These are phyloP conservation scores for Exophiala phaeomuriformis DNA, from an alignment of 2,329 filamentous ascomycete genomes.

Conservation along the genomic window DNA sequence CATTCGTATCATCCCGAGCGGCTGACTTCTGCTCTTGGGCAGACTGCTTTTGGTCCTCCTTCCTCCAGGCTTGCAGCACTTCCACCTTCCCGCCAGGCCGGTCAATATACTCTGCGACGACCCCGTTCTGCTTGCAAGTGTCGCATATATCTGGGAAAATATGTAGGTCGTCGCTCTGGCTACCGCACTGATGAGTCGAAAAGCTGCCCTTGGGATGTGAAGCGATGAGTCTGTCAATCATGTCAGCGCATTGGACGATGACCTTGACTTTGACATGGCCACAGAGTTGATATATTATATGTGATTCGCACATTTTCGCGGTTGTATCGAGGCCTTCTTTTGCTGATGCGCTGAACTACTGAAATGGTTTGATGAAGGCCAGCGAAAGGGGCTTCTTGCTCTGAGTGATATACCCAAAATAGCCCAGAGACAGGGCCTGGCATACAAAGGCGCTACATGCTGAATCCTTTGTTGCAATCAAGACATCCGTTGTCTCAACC, in stretches of 20 bases:
- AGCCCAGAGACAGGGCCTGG: neutral
- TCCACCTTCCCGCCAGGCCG: constrained; percentile 18
- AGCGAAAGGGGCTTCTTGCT: neutral
- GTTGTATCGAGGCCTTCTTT: neutral
- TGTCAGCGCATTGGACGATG: constrained; percentile 19
- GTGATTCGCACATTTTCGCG: constrained; percentile 19
- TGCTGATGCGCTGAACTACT: neutral
- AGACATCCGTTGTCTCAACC: neutral
- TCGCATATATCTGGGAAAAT: constrained; percentile 18
- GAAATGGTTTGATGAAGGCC: neutral
- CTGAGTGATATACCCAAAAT: neutral
- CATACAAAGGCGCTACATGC: neutral
- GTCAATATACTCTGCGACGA: constrained; percentile 14
- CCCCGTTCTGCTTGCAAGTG: constrained; percentile 11
- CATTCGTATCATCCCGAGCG: neutral
- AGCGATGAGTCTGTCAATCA: constrained; percentile 14
- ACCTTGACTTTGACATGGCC: constrained; percentile 22
- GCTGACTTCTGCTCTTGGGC: neutral
- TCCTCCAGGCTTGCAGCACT: constrained; percentile 13
- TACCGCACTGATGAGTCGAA: constrained; percentile 9
- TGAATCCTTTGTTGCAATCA: neutral
- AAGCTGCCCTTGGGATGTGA: neutral
- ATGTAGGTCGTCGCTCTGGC: constrained; percentile 12
- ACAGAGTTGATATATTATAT: constrained; percentile 21
- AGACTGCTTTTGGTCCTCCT: neutral